Evolutionary conservation across 2,329 filamentous ascomycete genomes (phyloP), one percentile per base, ranked within the genome.

Genomic region (Penicillium corylophilum): DNA sequence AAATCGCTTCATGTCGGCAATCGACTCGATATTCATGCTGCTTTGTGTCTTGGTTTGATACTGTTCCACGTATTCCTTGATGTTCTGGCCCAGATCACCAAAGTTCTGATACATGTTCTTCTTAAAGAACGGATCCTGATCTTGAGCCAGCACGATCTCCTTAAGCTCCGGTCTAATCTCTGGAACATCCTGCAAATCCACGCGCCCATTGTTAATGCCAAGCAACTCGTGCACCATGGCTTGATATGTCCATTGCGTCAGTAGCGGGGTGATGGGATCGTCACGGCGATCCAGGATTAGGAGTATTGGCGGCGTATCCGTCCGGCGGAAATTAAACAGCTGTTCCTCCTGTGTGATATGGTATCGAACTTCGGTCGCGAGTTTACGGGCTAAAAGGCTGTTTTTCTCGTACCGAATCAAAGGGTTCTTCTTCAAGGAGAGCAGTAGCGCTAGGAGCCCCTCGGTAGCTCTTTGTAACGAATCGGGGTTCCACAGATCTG

Each of bases 81-180:
- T 96, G 62, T 95, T 96, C 36, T 93, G 89, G 10, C 94, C 92
- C 5, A 99, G 80, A 61, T 97, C 92, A 48, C 93, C 92, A 71
- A 97, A 99, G 69, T 97, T 97, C 64, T 96, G 83, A 63, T 92
- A 97, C 92, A 97, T 97, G 72, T 97, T 97, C 77, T 96, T 96
- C 74, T 87, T 96, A 78, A 99, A 99, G 75, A 99, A 99, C 0
- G 94, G 92, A 66, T 99, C 94, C 72, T 99, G 94, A 58, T 99
- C 94, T 72, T 94, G 92, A 1, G 93, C 95, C 31, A 99, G 76
- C 2, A 97, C 92, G 51, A 99, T 94, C 73, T 99, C 94, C 66
- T 88, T 92, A 48, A 96, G 79, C 69, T 96, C 93, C 1, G 90
- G 88, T 15, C 89, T 81, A 50, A 95, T 84, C 48, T 95, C 91